Conservation (phyloP, 2,329 filamentous ascomycete species). For the Bipolaris bicolor region DNA sequence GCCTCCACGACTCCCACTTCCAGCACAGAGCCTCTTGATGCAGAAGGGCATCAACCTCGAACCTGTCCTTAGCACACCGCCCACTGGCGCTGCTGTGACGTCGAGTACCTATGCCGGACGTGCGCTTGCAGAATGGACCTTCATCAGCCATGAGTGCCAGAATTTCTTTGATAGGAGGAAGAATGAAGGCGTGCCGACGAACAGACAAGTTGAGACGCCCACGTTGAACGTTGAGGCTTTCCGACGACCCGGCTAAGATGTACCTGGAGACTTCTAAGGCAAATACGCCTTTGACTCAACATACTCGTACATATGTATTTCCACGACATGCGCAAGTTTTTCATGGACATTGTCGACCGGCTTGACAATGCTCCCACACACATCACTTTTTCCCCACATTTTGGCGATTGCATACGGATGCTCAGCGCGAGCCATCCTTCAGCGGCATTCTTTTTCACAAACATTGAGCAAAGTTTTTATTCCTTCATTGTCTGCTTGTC, state of each 20-base stretch:
- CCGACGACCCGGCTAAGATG: slow-evolving; percentile 51
- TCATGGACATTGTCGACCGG: slow-evolving; percentile 25
- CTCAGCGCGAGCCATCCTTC: slow-evolving; percentile 7
- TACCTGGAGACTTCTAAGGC: neutral
- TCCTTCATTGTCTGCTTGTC: neutral
- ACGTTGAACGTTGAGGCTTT: slow-evolving; percentile 69
- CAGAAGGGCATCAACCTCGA: slow-evolving; percentile 39
- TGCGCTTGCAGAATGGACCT: slow-evolving; percentile 77
- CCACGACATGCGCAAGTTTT: slow-evolving; percentile 4
- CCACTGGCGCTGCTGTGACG: slow-evolving; percentile 45
- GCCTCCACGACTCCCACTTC: slow-evolving; percentile 71
- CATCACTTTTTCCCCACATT: slow-evolving; percentile 5
- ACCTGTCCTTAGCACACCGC: slow-evolving; percentile 38
- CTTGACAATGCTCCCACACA: slow-evolving; percentile 25
- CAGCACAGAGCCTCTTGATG: slow-evolving; percentile 71
- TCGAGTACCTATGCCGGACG: slow-evolving; percentile 69
- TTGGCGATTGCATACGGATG: slow-evolving; percentile 30
- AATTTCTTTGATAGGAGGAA: slow-evolving; percentile 79
- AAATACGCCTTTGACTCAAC: slow-evolving; percentile 1
- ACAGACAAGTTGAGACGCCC: slow-evolving; percentile 73
- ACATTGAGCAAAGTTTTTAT: neutral
- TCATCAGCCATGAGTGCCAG: slow-evolving; percentile 78
- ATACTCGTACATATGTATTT: slow-evolving; percentile 8
- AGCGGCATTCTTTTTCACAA: slow-evolving; percentile 15
- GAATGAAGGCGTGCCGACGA: slow-evolving; percentile 71